Percentiles rank a stretch among this genome's conserved stretches.
phyloP scores from a whole-genome alignment of 257 asterid genomes.

The Solanum tarapatanum region DNA sequence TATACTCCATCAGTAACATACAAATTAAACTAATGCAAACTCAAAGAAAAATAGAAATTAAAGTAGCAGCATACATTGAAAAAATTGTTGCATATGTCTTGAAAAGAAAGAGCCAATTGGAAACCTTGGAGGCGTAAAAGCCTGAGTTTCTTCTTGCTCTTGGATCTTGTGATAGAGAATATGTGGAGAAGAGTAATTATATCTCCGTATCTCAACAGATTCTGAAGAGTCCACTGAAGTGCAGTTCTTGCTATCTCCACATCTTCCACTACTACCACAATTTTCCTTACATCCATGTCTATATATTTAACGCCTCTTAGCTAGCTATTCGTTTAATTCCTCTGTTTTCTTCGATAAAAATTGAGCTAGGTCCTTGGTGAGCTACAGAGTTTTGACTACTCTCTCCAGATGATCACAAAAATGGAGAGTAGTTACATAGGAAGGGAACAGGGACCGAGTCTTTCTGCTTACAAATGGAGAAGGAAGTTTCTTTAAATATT shows the following conservation, averaged over 20 bases:
- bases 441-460: not conserved
- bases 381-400: not conserved
- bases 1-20: not conserved
- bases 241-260: slow-evolving; percentile 64
- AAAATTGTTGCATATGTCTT: slow-evolving; percentile 62
- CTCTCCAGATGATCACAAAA: not conserved
- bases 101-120: slow-evolving; percentile 76
- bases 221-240: slow-evolving; percentile 70
- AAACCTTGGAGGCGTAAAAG: slow-evolving; percentile 60
- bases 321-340: not conserved
- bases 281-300: slow-evolving; percentile 26
- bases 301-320: too few relatives aligned
- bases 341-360: not conserved
- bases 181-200: slow-evolving; percentile 66
- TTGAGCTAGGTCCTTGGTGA: too few relatives aligned
- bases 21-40: not conserved
- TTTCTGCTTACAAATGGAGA: not conserved
- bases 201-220: slow-evolving; percentile 60
- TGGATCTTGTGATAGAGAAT: slow-evolving; percentile 29
- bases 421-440: not conserved
- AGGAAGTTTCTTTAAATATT: not conserved
- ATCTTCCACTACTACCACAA: slow-evolving; percentile 79
- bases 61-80: slow-evolving; percentile 31
- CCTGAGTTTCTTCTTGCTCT: slow-evolving; percentile 43
- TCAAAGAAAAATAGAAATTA: not conserved